A percentile compares a stretch with the other conserved stretches of the same genome.
These are phyloP conservation scores for Globisporangium emineosum DNA, from an alignment of 352 stramenopile genomes.

Conservation along the genomic window DNA sequence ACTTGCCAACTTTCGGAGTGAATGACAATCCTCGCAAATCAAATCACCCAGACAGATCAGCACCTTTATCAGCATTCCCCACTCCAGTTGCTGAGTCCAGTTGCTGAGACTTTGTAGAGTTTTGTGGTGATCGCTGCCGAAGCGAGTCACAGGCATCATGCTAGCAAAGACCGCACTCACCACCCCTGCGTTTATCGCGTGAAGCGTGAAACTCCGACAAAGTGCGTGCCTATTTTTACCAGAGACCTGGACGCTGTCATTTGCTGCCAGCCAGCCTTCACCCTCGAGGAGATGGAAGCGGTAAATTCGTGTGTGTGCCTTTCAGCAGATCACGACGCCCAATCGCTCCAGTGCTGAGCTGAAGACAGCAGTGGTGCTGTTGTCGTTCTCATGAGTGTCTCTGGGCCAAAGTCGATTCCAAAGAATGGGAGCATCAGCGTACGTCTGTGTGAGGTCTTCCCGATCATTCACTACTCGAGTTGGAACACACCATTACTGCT, in stretches of 20 bases:
- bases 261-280: background rate
- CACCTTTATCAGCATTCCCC: no score
- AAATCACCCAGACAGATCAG: no score
- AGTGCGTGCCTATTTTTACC: background rate
- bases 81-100: no score
- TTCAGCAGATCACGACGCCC: background rate
- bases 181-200: no score
- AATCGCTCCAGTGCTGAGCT: background rate
- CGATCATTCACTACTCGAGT: background rate
- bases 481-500: no score
- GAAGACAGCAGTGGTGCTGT: background rate
- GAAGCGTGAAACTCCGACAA: no score
- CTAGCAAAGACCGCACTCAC: no score
- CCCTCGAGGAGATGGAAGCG: background rate
- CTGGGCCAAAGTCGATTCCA: conserved; percentile 22
- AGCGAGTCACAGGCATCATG: no score
- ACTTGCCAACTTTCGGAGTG: background rate
- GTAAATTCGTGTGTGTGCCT: background rate
- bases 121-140: no score
- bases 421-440: conserved; percentile 42
- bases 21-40: conserved; percentile 1
- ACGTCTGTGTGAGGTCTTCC: no score
- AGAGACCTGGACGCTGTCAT: background rate
- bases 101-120: no score
- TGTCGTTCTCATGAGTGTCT: conserved; percentile 78